Conservation (phyloP, 176 grass and related monocot genomes). For the Urochloa ruziziensis region DNA sequence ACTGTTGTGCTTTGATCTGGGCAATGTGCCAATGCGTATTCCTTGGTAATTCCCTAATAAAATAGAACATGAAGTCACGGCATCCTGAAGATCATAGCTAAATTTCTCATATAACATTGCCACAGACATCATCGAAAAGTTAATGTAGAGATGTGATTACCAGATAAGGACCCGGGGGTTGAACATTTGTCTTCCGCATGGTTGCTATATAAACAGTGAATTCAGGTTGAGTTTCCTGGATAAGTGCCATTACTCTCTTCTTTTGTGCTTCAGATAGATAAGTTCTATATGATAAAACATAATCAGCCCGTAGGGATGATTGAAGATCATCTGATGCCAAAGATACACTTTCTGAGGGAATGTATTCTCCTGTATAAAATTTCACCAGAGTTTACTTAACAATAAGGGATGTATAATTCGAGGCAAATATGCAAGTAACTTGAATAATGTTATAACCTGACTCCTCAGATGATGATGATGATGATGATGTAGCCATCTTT, state of each 20-base stretch:
- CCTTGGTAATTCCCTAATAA: conserved; percentile 38
- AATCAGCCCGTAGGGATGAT: not conserved
- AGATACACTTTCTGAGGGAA: not conserved
- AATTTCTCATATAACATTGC: not conserved
- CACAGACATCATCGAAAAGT: not conserved
- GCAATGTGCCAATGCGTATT: conserved; percentile 29
- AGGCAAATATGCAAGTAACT: not conserved
- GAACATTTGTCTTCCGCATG: conserved; percentile 21
- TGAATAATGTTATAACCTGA: conserved; percentile 27
- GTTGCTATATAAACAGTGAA: conserved; percentile 15
- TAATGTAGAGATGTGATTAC: not conserved
- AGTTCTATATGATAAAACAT: conserved; percentile 6
- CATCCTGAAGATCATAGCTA: not conserved
- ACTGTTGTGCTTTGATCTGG: conserved; percentile 8
- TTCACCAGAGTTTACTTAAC: not conserved
- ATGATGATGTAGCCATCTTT: not conserved
- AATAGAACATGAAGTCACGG: not conserved
- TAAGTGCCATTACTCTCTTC: conserved; percentile 19
- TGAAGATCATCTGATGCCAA: not conserved
- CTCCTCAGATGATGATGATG: not conserved
- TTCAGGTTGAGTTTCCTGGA: conserved; percentile 24
- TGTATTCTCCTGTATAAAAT: conserved; percentile 14
- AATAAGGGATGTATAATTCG: not conserved
- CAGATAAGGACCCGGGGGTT: not conserved
- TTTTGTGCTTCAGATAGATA: conserved; percentile 32